Conservation (phyloP, 179 eudicot species). For the Monotropa hypopitys region DNA sequence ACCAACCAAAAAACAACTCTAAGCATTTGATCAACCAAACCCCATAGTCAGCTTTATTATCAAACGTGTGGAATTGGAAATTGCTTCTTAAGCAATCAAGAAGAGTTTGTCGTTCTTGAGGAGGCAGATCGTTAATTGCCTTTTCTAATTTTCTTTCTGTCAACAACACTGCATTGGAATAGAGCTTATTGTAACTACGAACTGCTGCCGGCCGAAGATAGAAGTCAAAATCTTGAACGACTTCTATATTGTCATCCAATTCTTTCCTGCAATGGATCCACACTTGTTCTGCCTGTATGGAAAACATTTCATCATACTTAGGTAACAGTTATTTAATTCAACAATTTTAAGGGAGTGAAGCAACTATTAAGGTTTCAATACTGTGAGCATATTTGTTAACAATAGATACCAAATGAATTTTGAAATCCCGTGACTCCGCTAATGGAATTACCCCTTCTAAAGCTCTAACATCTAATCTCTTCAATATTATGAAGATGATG, state of each 20-base stretch:
- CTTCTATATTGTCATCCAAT: conserved; percentile 31
- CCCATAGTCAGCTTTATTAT: conserved; percentile 24
- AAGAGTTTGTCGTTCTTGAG: conserved; percentile 28
- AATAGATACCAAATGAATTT: background rate
- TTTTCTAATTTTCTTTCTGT: conserved; percentile 23
- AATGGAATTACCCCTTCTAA: background rate
- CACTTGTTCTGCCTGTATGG: conserved; percentile 43
- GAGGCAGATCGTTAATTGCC: conserved; percentile 24
- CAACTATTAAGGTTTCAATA: background rate
- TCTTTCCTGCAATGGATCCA: conserved; percentile 47
- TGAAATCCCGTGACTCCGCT: background rate
- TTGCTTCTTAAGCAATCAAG: conserved; percentile 43
- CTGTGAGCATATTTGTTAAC: background rate
- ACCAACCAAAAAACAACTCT: conserved; percentile 18
- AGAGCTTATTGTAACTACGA: background rate
- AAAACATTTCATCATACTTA: background rate
- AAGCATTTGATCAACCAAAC: conserved; percentile 31
- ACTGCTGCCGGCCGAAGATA: conserved; percentile 13
- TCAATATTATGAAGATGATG: background rate
- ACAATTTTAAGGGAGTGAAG: background rate
- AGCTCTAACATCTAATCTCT: background rate
- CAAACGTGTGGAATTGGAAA: conserved; percentile 27
- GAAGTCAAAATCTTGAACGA: conserved; percentile 32
- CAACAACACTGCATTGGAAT: background rate
- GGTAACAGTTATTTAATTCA: background rate